Evolutionary conservation across 2,329 filamentous ascomycete species (phyloP).

Genomic region (Monosporascus sp.): DNA sequence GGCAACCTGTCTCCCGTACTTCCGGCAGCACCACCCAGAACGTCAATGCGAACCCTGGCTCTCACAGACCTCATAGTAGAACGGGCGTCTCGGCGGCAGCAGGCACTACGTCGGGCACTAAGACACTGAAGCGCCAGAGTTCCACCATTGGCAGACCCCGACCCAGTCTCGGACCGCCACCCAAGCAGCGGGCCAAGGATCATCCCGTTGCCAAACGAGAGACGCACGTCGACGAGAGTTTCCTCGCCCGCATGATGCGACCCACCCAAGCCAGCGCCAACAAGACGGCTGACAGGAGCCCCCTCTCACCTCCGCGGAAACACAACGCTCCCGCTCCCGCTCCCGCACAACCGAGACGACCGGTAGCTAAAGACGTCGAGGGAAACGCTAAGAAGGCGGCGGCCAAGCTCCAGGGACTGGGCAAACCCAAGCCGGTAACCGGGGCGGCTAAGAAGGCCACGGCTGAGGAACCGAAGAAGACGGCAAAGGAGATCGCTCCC

Average conservation of each 20-base stretch:
- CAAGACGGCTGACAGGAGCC: slow-evolving; percentile 60
- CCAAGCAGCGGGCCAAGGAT: slow-evolving; percentile 49
- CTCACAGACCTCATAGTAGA: slow-evolving; percentile 41
- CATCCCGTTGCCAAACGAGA: slow-evolving; percentile 42
- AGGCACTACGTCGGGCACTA: slow-evolving; percentile 20
- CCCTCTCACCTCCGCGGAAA: slow-evolving; percentile 44
- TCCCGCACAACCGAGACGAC: slow-evolving; percentile 10
- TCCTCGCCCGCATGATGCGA: slow-evolving; percentile 77
- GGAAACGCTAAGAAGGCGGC: slow-evolving; percentile 18
- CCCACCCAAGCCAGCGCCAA: slow-evolving; percentile 65
- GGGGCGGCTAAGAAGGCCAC: slow-evolving; percentile 11
- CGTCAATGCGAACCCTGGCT: slow-evolving; percentile 13
- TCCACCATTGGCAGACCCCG: slow-evolving; percentile 40
- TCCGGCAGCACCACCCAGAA: slow-evolving; percentile 32
- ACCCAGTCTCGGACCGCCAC: slow-evolving; percentile 52
- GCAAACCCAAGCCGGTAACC: slow-evolving; percentile 16
- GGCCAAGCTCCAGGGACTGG: slow-evolving; percentile 18
- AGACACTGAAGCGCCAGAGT: slow-evolving; percentile 37
- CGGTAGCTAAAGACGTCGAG: slow-evolving; percentile 14
- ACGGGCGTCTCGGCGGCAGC: slow-evolving; percentile 30
- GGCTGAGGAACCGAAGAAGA: slow-evolving; percentile 10
- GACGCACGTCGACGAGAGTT: slow-evolving; percentile 59
- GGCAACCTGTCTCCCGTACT: slow-evolving; percentile 36
- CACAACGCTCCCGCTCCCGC: slow-evolving; percentile 7
- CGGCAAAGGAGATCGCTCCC: slow-evolving; percentile 20